Percentiles rank a stretch among this genome's conserved stretches.
Conservation (phyloP, 345 rosid genomes). For the Alliaria petiolata region DNA sequence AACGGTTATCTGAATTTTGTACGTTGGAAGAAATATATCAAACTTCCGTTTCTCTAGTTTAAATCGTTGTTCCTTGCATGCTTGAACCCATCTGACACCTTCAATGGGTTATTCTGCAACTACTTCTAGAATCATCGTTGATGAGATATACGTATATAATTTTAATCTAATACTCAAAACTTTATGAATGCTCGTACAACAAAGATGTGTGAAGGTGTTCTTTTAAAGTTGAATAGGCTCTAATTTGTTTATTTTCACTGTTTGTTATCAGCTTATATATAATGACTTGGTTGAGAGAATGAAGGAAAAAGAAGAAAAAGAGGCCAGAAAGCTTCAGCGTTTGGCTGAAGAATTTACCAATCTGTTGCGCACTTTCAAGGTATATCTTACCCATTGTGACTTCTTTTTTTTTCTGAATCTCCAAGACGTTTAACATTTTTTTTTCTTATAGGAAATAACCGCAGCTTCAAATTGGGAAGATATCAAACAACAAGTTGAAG, state of each 20-base stretch:
- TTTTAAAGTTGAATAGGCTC: background rate
- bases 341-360: constrained; percentile 79
- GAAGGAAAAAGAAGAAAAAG: constrained; percentile 96
- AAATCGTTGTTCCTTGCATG: background rate
- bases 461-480: constrained; percentile 86
- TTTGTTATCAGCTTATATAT: constrained; percentile 62
- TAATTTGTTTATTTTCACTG: no score
- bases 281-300: constrained; percentile 81
- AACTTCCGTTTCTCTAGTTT: constrained; percentile 1
- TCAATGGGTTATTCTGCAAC: background rate
- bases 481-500: constrained; percentile 62
- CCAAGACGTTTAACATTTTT: background rate
- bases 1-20: background rate
- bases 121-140: background rate
- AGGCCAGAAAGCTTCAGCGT: constrained; percentile 84
- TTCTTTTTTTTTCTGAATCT: background rate
- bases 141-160: background rate
- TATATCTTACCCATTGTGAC: constrained; percentile 25
- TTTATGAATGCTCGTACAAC: background rate
- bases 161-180: background rate
- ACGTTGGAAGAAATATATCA: background rate
- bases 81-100: background rate
- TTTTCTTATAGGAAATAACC: constrained; percentile 61
- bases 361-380: constrained; percentile 69
- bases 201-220: background rate